Percentiles rank a stretch among this genome's conserved stretches.
These are phyloP conservation scores for Pichia occidentalis DNA, from an alignment of 805 yeast species.

Conservation along the genomic window DNA sequence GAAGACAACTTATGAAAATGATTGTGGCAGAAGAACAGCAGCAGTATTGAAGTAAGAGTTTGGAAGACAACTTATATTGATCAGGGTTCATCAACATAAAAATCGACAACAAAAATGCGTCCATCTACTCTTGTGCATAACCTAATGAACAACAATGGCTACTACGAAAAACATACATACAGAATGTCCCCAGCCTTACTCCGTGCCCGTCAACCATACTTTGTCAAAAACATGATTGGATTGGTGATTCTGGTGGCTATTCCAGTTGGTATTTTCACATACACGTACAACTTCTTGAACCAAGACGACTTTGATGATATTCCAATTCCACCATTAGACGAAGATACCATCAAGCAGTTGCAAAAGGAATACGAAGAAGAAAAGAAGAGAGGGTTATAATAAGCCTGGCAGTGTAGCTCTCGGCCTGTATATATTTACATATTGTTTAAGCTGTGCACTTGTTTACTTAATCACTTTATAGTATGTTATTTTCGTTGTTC, in stretches of 20 bases:
- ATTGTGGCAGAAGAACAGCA: no score
- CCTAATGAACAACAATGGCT: constrained; percentile 24
- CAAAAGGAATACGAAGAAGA: constrained; percentile 62
- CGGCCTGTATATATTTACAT: no score
- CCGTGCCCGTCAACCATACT: constrained; percentile 83
- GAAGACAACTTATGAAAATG: no score
- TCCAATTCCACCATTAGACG: constrained; percentile 89
- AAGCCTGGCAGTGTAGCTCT: no score
- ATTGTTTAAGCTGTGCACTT: no score
- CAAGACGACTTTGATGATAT: constrained; percentile 84
- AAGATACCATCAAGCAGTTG: constrained; percentile 65
- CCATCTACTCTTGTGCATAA: constrained; percentile 2
- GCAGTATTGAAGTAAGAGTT: no score
- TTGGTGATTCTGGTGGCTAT: constrained; percentile 55
- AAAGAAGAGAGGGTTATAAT: constrained; percentile 25
- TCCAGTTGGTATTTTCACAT: constrained; percentile 59
- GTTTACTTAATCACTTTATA: no score
- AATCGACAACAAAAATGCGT: constrained; percentile 11
- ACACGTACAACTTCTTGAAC: constrained; percentile 60
- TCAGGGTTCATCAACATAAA: no score
- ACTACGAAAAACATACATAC: constrained; percentile 40
- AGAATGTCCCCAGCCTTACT: constrained; percentile 90
- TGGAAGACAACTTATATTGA: no score
- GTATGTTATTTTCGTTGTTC: no score
- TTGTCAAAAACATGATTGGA: constrained; percentile 65